Evolutionary conservation across 2,329 filamentous ascomycete genomes (phyloP), one percentile per base, ranked within the genome.

Genomic region (Metarhizium album): DNA sequence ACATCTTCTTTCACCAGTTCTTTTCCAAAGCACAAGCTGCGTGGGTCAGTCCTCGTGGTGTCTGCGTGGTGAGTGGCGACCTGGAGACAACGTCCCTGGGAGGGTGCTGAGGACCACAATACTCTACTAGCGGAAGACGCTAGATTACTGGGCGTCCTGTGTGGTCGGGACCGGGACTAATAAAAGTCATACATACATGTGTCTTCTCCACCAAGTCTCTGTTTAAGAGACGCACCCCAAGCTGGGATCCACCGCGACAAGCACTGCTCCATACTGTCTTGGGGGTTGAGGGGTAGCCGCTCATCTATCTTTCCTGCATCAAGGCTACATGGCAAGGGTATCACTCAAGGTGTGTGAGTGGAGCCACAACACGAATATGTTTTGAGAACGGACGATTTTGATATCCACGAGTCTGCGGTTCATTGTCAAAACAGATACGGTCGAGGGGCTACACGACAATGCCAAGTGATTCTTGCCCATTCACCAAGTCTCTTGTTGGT

Each of bases 31-130:
- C 20, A 14, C 40, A 48, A 42, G 29, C 24, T 42, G 14, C 42
- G 50, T 48, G 50, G 46, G 47, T 31, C 50, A 48, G 31, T 45
- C 46, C 46, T 35, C 40, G 46, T 48, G 50, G 35, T 42, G 22
- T 31, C 35, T 48, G 27, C 49, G 38, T 47, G 49, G 45, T 31
- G 49, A 47, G 22, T 48, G 31, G 49, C 43, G 29, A 38, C 49
- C 43, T 48, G 29, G 40, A 48, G 23, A 33, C 29, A 24, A 43
- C 6, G 13, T 40, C 31, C 33, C 14, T 35, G 31, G 40, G 31
- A 31, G 9, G 24, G 24, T 20, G 20, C n/a, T 46, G 27, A 37
- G 22, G 37, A 20, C 37, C 16, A 6, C 37, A 13, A 38, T 22
- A n/a, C 20, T 18, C 35, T 47, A 33, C 35, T 31, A 49, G 45